A percentile compares a stretch with the other conserved stretches of the same genome.
Evolutionary conservation across 2,329 filamentous ascomycete species (phyloP).

Genomic region (Clarireedia hainanense): DNA sequence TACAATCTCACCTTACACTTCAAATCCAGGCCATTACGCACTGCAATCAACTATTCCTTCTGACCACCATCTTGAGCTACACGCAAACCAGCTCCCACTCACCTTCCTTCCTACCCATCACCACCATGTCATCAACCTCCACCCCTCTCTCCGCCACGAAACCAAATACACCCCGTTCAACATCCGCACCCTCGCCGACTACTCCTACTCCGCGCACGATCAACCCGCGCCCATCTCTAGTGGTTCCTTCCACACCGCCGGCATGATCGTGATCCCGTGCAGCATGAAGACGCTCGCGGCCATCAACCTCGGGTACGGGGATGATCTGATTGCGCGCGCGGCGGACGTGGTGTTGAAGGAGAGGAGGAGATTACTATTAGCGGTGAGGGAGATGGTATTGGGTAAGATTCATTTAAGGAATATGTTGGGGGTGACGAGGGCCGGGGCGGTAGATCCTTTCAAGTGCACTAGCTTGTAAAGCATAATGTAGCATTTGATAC

Average conservation of each 20-base stretch:
- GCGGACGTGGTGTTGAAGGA: constrained; percentile 42
- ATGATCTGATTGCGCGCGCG: constrained; percentile 38
- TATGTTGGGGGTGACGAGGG: constrained; percentile 34
- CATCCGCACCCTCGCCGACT: constrained; percentile 33
- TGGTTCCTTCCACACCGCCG: constrained; percentile 37
- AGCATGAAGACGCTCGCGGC: constrained; percentile 41
- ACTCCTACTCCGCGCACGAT: constrained; percentile 35
- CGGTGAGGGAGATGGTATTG: constrained; percentile 36
- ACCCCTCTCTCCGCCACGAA: constrained; percentile 33
- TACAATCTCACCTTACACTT: too few relatives aligned
- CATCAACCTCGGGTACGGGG: constrained; percentile 34
- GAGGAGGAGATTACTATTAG: constrained; percentile 33
- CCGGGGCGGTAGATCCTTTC: constrained; percentile 29
- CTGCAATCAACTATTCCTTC: too few relatives aligned
- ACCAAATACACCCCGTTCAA: constrained; percentile 33
- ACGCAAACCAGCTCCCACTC: too few relatives aligned
- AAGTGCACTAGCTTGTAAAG: too few relatives aligned
- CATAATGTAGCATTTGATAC: too few relatives aligned
- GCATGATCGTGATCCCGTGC: constrained; percentile 42
- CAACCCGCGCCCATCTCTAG: constrained; percentile 37
- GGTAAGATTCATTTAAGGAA: constrained; percentile 40
- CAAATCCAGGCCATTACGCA: too few relatives aligned
- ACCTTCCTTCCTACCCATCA: too few relatives aligned
- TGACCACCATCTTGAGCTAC: too few relatives aligned
- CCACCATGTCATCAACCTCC: too few relatives aligned